Evolutionary conservation across 306 rosid species (phyloP), one percentile per base, ranked within the genome.

Genomic region (Alnus glutinosa): DNA sequence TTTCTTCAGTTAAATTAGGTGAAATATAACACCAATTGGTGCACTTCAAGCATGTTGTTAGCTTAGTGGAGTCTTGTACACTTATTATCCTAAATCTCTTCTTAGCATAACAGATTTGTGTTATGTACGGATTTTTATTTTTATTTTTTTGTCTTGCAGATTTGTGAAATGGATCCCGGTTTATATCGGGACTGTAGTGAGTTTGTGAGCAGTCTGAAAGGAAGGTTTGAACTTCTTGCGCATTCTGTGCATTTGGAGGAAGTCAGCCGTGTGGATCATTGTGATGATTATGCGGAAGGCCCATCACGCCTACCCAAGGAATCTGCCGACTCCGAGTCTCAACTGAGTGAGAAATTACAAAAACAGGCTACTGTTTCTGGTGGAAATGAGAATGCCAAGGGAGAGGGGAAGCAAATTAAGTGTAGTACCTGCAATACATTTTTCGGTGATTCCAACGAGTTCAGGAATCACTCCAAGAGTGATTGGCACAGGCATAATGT

Each of bases 401-500:
- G 59, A 37, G 95, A 88, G 57, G 93, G 87, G 61, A 94, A 84
- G 89, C 93, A 87, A 79, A 92, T 78, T 84, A 90, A 70, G 77
- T 94, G 98, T 87, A 87, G 62, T 81, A 92, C 93, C 0, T 94
- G 98, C 59, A 81, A 86, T 57, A 89, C 80, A 4, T 81, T 50
- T 51, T 84, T 87, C 39, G 92, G 88, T 23, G 97, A 92, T 75
- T 36, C 94, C 79, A 87, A 75, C 79, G 74, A 81, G 87, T 95
- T 83, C 55, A 87, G 98, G 81, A 97, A 95, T 80, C 98, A 95
- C 82, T 90, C 82, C 77, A 95, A 91, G 92, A 89, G 95, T 64
- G 98, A 92, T 44, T 95, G 97, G 98, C 98, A 95, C 86, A 95
- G 90, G 87, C 97, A 89, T 76, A 94, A 92, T 77, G 77, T 94